Conservation (phyloP, 345 rosid genomes). For the Sonneratia alba region DNA sequence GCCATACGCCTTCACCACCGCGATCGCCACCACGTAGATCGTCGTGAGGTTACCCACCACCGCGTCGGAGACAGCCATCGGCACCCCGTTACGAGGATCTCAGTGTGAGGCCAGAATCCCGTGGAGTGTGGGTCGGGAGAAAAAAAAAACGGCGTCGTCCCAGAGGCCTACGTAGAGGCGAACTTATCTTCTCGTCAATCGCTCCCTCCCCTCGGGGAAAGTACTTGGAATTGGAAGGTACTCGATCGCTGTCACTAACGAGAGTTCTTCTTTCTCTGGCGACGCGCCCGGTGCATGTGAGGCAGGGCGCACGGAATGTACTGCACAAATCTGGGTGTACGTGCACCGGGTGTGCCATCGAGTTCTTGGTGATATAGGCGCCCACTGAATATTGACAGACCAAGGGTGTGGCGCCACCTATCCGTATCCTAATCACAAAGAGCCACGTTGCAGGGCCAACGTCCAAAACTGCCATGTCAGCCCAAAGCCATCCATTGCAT, state of each 20-base stretch:
- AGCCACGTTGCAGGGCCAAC: too few species aligned
- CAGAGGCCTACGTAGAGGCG: background rate
- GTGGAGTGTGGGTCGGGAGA: background rate
- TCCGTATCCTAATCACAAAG: too few species aligned
- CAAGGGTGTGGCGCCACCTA: too few species aligned
- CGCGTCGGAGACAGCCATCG: slow-evolving; percentile 76
- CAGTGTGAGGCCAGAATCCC: background rate
- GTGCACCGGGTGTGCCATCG: background rate
- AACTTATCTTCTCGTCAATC: background rate
- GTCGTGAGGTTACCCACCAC: slow-evolving; percentile 73
- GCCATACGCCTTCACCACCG: slow-evolving; percentile 57
- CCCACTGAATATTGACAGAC: background rate
- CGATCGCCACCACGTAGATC: slow-evolving; percentile 77
- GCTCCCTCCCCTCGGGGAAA: background rate
- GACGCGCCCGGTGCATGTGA: background rate
- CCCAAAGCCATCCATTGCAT: too few species aligned
- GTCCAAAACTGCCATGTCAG: too few species aligned
- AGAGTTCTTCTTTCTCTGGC: background rate
- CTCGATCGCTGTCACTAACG: background rate
- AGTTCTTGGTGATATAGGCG: background rate
- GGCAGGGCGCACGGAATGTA: background rate
- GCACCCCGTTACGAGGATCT: background rate
- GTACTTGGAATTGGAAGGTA: background rate
- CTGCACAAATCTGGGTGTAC: background rate
- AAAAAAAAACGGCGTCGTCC: background rate